Evolutionary conservation across 2,329 filamentous ascomycete genomes (phyloP).

Genomic region (Curvularia sp.): DNA sequence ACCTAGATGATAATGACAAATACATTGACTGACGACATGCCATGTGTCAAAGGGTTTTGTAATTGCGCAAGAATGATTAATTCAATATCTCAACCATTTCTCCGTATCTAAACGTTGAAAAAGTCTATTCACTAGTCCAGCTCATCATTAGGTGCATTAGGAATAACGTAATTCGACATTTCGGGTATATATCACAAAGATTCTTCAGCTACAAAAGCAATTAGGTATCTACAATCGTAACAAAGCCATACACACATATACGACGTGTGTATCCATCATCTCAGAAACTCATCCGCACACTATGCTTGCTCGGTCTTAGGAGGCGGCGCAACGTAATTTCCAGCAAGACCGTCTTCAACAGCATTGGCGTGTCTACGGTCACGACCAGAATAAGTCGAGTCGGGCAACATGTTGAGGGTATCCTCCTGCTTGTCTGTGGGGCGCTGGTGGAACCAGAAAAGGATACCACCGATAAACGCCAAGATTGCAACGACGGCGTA

Average conservation of each 20-base stretch:
- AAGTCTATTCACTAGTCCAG: not conserved
- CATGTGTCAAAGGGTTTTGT: not conserved
- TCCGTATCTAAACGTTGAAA: not conserved
- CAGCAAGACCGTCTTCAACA: conserved; percentile 22
- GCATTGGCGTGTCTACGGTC: conserved; percentile 32
- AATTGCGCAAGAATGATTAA: not conserved
- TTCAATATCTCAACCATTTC: not conserved
- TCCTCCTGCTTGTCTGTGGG: conserved; percentile 73
- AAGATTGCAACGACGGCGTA: conserved; percentile 70
- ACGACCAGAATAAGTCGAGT: conserved; percentile 45
- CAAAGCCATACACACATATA: not conserved
- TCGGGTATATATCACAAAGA: not conserved
- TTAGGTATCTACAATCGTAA: conserved; percentile 10
- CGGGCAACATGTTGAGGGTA: conserved; percentile 66
- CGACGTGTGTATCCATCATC: not conserved
- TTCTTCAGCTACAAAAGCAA: conserved; percentile 2
- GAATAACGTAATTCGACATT: not conserved
- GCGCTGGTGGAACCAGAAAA: conserved; percentile 73
- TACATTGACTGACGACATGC: not conserved
- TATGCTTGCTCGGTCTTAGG: not conserved
- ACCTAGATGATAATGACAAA: not conserved
- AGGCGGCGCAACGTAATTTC: conserved; percentile 2
- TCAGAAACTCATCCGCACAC: not conserved
- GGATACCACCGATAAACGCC: conserved; percentile 65
- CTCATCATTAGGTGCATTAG: not conserved